These are phyloP conservation scores for Paulownia fortunei DNA, from an alignment of 257 asterid species.

Conservation along the genomic window DNA sequence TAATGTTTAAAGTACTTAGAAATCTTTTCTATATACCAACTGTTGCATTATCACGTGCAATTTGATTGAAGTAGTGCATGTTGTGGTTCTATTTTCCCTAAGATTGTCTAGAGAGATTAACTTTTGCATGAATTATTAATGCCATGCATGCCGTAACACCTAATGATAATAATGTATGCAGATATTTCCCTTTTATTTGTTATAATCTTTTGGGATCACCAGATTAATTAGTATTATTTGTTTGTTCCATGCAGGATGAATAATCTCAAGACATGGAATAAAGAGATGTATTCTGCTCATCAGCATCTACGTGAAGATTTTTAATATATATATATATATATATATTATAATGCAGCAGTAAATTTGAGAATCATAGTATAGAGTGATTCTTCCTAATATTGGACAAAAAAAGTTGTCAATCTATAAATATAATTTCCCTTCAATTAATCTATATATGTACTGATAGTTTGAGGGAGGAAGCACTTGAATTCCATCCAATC, in stretches of 20 bases:
- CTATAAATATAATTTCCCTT: not conserved
- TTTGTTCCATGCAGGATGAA: constrained; percentile 34
- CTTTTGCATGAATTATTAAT: constrained; percentile 7
- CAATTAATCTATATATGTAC: constrained; percentile 9
- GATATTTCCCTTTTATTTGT: not conserved
- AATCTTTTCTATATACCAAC: not conserved
- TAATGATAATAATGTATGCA: too few species aligned
- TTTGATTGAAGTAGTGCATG: too few species aligned
- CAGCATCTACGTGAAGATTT: constrained; percentile 13
- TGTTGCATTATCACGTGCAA: constrained; percentile 14
- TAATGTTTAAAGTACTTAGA: not conserved
- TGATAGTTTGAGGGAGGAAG: constrained; percentile 35
- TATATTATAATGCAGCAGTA: constrained; percentile 16
- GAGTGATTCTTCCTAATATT: constrained; percentile 19
- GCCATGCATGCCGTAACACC: too few species aligned
- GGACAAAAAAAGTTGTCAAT: constrained; percentile 21
- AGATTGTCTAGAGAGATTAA: too few species aligned
- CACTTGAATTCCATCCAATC: constrained; percentile 32
- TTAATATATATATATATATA: constrained; percentile 4
- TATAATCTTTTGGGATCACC: not conserved
- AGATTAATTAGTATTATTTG: not conserved
- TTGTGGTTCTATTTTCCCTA: too few species aligned
- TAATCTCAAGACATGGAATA: constrained; percentile 8
- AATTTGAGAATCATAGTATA: constrained; percentile 31
- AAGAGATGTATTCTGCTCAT: constrained; percentile 19